Percentiles rank a stretch among this genome's conserved stretches.
Conservation (phyloP, 2,329 filamentous ascomycete genomes). For the Diaporthe eres region DNA sequence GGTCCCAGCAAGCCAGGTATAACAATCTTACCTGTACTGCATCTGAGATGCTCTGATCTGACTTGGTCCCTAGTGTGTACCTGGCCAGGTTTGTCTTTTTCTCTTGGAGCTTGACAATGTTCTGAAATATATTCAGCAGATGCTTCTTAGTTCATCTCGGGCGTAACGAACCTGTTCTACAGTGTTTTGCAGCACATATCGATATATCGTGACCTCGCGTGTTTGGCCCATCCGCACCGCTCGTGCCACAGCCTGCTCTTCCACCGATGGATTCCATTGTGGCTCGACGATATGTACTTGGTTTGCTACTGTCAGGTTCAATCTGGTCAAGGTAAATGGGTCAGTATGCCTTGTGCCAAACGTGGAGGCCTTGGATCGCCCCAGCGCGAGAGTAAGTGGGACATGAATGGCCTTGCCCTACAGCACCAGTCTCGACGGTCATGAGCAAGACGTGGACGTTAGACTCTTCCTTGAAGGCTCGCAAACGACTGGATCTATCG, state of each 20-base stretch:
- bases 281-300: slow-evolving; percentile 66
- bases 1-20: neutral
- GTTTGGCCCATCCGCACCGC: slow-evolving; percentile 63
- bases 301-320: slow-evolving; percentile 63
- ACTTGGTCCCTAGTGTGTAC: neutral
- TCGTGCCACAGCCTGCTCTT: slow-evolving; percentile 65
- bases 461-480: slow-evolving; percentile 52
- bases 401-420: slow-evolving; percentile 54
- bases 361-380: neutral
- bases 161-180: slow-evolving; percentile 58
- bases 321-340: slow-evolving; percentile 45
- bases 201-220: slow-evolving; percentile 57
- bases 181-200: slow-evolving; percentile 59
- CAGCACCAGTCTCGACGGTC: slow-evolving; percentile 66
- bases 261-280: slow-evolving; percentile 68
- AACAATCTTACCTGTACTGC: slow-evolving; percentile 23
- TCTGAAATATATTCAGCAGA: neutral
- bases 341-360: neutral
- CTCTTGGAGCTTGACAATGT: slow-evolving; percentile 14
- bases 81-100: slow-evolving; percentile 17
- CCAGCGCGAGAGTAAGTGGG: neutral
- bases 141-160: too few species aligned
- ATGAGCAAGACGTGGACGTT: slow-evolving; percentile 61
- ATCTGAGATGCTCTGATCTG: slow-evolving; percentile 6
- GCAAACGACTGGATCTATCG: slow-evolving; percentile 55